phyloP scores from a whole-genome alignment of 352 stramenopile species.

The Globisporangium rhizosaccharum region DNA sequence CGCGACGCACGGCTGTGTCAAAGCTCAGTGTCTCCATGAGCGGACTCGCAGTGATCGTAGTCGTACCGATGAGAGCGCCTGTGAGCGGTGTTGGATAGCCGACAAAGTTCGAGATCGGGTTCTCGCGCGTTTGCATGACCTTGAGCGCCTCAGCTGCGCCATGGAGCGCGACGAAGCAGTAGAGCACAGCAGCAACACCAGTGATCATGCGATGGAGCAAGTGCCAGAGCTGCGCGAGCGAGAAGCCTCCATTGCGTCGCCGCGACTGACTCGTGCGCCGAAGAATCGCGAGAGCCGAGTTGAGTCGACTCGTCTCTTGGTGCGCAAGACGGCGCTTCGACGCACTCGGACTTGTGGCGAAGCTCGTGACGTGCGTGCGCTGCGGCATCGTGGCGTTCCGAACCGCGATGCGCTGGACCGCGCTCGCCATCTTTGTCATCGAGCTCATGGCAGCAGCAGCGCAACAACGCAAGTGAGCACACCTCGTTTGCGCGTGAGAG shows the following conservation, averaged over 20 bases:
- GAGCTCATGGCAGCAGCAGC: too few relatives aligned
- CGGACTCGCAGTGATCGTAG: conserved; percentile 23
- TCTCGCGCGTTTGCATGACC: not conserved
- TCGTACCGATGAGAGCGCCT: conserved; percentile 8
- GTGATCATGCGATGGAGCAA: conserved; percentile 4
- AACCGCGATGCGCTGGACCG: not conserved
- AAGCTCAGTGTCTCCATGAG: conserved; percentile 20
- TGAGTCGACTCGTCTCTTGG: not conserved
- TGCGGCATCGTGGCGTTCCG: not conserved
- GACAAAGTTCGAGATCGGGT: not conserved
- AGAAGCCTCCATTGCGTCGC: not conserved
- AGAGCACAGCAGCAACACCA: not conserved
- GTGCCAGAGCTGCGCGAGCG: not conserved
- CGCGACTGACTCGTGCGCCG: not conserved
- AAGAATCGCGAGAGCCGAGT: not conserved
- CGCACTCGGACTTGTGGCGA: not conserved
- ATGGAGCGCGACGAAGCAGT: not conserved
- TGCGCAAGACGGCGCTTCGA: not conserved
- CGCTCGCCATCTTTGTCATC: not conserved
- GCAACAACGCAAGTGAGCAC: too few relatives aligned
- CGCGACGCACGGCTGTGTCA: conserved; percentile 5
- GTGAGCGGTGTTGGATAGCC: conserved; percentile 4
- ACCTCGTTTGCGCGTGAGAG: too few relatives aligned
- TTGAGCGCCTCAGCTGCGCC: not conserved
- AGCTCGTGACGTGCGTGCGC: not conserved